These are phyloP conservation scores for Naganishia antarctica DNA, from an alignment of 768 basidiomycete genomes.

Conservation along the genomic window DNA sequence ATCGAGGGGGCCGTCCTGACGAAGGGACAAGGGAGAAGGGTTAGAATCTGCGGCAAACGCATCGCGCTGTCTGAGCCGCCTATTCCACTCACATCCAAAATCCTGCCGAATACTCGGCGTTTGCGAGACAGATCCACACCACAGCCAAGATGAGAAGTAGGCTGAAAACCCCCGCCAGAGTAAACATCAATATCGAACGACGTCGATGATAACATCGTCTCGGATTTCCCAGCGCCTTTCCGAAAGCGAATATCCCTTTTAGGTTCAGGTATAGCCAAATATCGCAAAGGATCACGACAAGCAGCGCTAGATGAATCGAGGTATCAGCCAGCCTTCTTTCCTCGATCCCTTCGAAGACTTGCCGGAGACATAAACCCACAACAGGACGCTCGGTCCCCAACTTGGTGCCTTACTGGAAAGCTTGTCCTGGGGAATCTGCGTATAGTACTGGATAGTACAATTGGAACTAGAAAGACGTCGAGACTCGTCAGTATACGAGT, in stretches of 20 bases:
- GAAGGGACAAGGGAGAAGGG: too few relatives aligned
- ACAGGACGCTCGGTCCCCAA: not conserved
- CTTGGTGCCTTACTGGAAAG: not conserved
- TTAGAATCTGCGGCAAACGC: not conserved
- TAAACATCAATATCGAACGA: not conserved
- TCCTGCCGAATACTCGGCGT: not conserved
- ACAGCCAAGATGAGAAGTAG: not conserved
- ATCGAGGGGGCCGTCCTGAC: not conserved
- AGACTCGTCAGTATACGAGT: too few relatives aligned
- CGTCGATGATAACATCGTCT: not conserved
- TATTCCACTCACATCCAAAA: not conserved
- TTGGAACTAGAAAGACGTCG: too few relatives aligned
- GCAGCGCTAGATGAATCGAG: too few relatives aligned
- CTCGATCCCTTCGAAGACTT: too few relatives aligned
- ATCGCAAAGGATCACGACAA: too few relatives aligned
- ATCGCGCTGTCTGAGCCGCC: too few relatives aligned
- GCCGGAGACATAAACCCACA: not conserved
- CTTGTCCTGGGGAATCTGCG: not conserved
- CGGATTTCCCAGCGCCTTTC: not conserved
- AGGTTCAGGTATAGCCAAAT: not conserved
- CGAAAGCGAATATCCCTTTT: not conserved
- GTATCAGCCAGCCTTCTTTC: too few relatives aligned
- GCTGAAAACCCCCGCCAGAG: not conserved
- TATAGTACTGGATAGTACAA: not conserved
- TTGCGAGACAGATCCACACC: not conserved